Percentiles rank a stretch among this genome's conserved stretches.
Evolutionary conservation across 129 eudicot species (phyloP).

Genomic region (carrot (Daucus carota)): DNA sequence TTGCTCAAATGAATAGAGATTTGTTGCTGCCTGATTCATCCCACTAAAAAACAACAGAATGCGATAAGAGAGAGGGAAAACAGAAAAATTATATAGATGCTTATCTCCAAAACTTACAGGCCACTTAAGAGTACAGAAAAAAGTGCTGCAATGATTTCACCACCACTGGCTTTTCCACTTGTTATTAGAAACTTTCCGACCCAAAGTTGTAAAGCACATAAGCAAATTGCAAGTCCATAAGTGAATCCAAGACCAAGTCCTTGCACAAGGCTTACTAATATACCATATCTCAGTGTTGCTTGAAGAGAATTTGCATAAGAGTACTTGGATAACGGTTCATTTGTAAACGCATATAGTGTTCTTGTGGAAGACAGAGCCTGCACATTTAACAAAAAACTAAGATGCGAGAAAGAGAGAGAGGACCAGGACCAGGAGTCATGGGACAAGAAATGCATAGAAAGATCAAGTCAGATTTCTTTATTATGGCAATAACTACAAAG

Average conservation of each 20-base stretch:
- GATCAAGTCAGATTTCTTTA: background rate
- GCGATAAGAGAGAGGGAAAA: constrained; percentile 1
- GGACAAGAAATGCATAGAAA: background rate
- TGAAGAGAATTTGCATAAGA: constrained; percentile 57
- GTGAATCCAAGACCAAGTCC: constrained; percentile 58
- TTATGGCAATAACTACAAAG: background rate
- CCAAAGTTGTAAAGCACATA: constrained; percentile 67
- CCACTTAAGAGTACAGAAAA: constrained; percentile 48
- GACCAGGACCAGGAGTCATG: background rate
- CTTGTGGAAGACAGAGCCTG: constrained; percentile 53
- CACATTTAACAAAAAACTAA: background rate
- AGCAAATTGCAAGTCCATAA: constrained; percentile 55
- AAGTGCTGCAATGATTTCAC: constrained; percentile 47
- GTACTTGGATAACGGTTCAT: constrained; percentile 53
- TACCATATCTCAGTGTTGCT: constrained; percentile 50
- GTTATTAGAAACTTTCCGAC: constrained; percentile 47
- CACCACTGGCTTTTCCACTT: constrained; percentile 42
- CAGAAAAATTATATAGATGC: constrained; percentile 5
- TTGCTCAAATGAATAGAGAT: constrained; percentile 49
- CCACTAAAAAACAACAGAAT: constrained; percentile 34
- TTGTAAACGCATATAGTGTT: constrained; percentile 52
- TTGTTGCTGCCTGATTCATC: constrained; percentile 47
- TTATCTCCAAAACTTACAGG: constrained; percentile 31
- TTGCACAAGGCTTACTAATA: constrained; percentile 49
- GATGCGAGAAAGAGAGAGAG: background rate